Evolutionary conservation across 352 stramenopile genomes (phyloP).

Genomic region (Globisporangium abappressorium): DNA sequence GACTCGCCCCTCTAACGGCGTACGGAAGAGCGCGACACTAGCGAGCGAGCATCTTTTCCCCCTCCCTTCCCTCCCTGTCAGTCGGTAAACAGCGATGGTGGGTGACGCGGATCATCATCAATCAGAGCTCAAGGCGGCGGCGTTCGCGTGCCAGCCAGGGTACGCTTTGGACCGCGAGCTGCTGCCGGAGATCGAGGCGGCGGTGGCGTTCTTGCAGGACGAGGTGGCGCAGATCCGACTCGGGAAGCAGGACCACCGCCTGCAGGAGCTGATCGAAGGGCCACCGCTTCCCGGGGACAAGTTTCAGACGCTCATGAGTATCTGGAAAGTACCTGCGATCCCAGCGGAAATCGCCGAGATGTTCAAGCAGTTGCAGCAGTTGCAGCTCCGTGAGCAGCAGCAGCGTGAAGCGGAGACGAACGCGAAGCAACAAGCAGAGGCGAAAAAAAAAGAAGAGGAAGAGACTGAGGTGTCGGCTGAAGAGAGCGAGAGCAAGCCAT

Average conservation of each 20-base stretch:
- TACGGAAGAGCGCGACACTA: too few relatives aligned
- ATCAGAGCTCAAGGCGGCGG: not conserved
- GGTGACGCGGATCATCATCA: not conserved
- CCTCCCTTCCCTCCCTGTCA: too few relatives aligned
- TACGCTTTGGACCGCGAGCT: conserved; percentile 20
- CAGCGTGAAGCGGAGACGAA: not conserved
- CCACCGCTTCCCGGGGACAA: conserved; percentile 39
- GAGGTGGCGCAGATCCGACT: conserved; percentile 45
- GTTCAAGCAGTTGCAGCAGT: conserved; percentile 38
- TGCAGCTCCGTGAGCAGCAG: conserved; percentile 20
- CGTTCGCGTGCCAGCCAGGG: conserved; percentile 15
- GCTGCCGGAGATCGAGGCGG: conserved; percentile 53
- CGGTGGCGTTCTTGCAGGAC: conserved; percentile 49
- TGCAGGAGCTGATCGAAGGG: conserved; percentile 35
- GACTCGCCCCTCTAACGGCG: too few relatives aligned
- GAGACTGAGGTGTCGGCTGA: not conserved
- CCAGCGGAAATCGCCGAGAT: conserved; percentile 38
- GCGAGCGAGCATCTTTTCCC: too few relatives aligned
- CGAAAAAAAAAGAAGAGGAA: not conserved
- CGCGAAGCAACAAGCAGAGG: conserved; percentile 12
- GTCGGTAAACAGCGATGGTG: not conserved
- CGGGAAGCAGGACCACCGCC: conserved; percentile 31
- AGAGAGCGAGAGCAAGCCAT: not conserved
- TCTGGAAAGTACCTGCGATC: conserved; percentile 39
- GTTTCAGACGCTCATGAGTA: conserved; percentile 45